Evolutionary conservation across 1,284 basidiomycete species (phyloP).

Genomic region (Puccinia horiana): DNA sequence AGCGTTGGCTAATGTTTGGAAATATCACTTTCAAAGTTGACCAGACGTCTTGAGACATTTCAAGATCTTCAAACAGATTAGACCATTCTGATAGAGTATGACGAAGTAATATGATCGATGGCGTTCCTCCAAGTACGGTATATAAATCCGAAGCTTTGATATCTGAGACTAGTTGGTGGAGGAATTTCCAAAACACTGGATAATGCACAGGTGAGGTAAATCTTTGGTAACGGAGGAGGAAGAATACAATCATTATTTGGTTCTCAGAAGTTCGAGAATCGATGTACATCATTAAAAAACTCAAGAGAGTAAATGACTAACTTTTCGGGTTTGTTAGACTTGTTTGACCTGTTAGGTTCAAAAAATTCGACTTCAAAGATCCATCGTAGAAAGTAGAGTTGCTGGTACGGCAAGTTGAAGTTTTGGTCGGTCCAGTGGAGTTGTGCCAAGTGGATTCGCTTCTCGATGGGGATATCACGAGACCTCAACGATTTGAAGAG

Average conservation of each 20-base stretch:
- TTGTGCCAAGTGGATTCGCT: conserved; percentile 23
- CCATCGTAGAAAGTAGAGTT: conserved; percentile 24
- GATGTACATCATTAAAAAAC: background rate
- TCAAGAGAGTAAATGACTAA: background rate
- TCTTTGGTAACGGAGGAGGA: conserved; percentile 3
- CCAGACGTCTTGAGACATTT: conserved; percentile 3
- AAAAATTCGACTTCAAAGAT: conserved; percentile 24
- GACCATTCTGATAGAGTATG: conserved; percentile 26
- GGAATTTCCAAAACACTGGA: conserved; percentile 26
- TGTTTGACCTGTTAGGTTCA: background rate
- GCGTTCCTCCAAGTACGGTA: background rate
- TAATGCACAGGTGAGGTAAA: conserved; percentile 19
- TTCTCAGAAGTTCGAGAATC: background rate
- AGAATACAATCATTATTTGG: background rate
- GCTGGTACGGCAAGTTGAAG: conserved; percentile 1
- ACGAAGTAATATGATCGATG: background rate
- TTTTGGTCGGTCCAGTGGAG: background rate
- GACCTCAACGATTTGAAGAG: conserved; percentile 4
- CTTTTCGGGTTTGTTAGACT: background rate
- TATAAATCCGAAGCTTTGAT: conserved; percentile 11
- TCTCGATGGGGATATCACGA: background rate
- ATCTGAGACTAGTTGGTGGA: conserved; percentile 11
- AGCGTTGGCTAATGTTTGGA: conserved; percentile 10
- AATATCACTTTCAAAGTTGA: background rate
- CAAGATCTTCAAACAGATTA: conserved; percentile 7